Base-by-base conservation (phyloP, 768 basidiomycete species). In the Leccinum broughii region DNA sequence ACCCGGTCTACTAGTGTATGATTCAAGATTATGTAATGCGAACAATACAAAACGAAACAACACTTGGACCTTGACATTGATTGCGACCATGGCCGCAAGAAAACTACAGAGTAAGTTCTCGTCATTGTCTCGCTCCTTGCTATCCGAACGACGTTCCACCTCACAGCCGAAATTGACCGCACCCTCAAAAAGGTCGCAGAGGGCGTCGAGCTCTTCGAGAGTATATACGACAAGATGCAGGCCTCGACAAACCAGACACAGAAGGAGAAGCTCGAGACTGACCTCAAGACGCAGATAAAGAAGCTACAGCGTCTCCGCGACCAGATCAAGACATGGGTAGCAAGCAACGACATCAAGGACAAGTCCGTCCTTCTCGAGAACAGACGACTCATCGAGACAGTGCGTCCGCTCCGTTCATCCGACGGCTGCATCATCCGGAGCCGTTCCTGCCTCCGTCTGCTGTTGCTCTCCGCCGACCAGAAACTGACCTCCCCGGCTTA, bases 261-360 rank as follows among this genome's bases (percentile, higher is more conserved):
- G 80, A 98, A 98, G 75, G 97, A 98, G 85, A 99, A 99, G 77
- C 87, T 93, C 55, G 97, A 99, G 75, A 87, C 83, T 4, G 90
- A 98, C 68, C 80, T 98, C 72, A 95, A 98, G 80, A 96, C 95
- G 54, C 97, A 99, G 81, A 98, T 99, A 71, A 99, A 99, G 87
- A 92, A 92, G 75, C 82, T 93, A 0, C 90, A 93, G 75, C 83
- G 90, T 62, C 74, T 92, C 63, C 80, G 90, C 63, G 90, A 93
- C 78, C 90, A 92, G 79, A 91, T 93, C 76, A 93, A 93, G 78
- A 93, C 93, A 2, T 99, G 97, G 97, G 87, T 96, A 50, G 89
- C 93, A 50, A 94, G 89, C 77, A 94, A 93, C 75, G 97, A 99
- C 78, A 97, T 99, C 76, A 98, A 98, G 81, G 97, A 99, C 85